Base-by-base conservation (phyloP, 2,329 filamentous ascomycete genomes). In the Pseudogymnoascus sp. region DNA sequence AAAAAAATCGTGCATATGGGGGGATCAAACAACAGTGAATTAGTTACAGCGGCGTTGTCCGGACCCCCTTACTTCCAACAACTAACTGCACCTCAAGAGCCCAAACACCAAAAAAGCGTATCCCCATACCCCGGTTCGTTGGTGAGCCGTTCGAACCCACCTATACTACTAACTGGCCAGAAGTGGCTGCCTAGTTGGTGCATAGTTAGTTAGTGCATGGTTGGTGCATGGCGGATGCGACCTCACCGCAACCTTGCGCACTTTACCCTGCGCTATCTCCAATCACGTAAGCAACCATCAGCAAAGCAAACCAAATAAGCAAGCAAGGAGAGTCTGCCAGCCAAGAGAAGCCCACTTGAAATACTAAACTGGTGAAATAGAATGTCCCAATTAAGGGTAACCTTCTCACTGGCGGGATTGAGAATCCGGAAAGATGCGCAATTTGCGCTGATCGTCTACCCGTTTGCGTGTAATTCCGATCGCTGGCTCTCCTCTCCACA, bases 401-500 rank as follows among this genome's bases (percentile, higher is more conserved):
- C 10, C 5, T 18, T 34, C 16, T 10, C 16, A 56, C 50, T 34
- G 50, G 25, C 25, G 16, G 50, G 28, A 56, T 18, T 34, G 7
- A 12, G 12, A 34, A 18, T 8, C 25, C n/a, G 25, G 28, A 34
- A 56, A 34, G 10, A 18, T 28, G 25, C 25, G 46, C n/a, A 28
- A 34, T 56, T 18, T 56, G 7, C 25, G n/a, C n/a, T 18, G 44
- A 23, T 31, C 1, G 11, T 23, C 5, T n/a, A 53, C 23, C 8
- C 7, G 12, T 31, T 16, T 11, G 25, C 25, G 8, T 56, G n/a
- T 2, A 12, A 56, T 56, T 53, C 14, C 46, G n/a, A 34, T 34
- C n/a, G 25, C 46, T 70, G 70, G 1, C 67, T 69, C 46, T 46
- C 37, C 0, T 28, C 28, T 31, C 28, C 28, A 10, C 38, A 7